These are phyloP conservation scores for Calonectria pseudoreteaudii DNA, from an alignment of 2,329 filamentous ascomycete species.

Conservation along the genomic window DNA sequence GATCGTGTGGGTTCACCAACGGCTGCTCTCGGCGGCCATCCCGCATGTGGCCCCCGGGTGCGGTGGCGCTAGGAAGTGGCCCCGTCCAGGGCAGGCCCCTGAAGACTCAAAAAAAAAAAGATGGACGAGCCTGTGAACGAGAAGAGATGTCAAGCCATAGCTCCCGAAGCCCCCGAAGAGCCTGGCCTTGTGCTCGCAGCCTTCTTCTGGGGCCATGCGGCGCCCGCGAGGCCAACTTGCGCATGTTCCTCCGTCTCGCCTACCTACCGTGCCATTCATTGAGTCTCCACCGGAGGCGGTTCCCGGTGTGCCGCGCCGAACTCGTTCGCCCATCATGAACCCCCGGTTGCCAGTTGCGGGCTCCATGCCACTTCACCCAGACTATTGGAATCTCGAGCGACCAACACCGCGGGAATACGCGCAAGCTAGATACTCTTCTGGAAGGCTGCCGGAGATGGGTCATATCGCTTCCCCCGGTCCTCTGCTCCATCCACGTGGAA, in stretches of 20 bases:
- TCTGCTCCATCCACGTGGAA: not conserved
- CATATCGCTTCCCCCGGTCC: not conserved
- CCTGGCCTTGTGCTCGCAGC: not conserved
- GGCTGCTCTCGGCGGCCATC: not conserved
- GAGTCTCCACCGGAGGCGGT: not conserved
- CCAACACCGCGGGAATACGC: not conserved
- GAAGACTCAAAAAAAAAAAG: not conserved
- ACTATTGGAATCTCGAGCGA: not conserved
- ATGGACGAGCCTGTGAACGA: not conserved
- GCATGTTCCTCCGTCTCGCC: slow-evolving; percentile 13
- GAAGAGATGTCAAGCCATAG: not conserved
- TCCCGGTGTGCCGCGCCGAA: not conserved
- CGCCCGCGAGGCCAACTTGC: not conserved
- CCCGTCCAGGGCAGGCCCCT: slow-evolving; percentile 12
- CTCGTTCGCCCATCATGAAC: not conserved
- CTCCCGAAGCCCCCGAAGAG: not conserved
- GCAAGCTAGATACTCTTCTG: slow-evolving; percentile 5
- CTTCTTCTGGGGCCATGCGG: not conserved
- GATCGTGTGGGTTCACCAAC: not conserved
- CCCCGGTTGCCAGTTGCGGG: no score
- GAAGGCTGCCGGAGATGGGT: not conserved
- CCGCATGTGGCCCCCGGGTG: slow-evolving; percentile 1
- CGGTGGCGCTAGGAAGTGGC: slow-evolving; percentile 4
- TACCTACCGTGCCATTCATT: slow-evolving; percentile 3
- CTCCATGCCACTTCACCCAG: not conserved